A percentile compares a stretch with the other conserved stretches of the same genome.
Evolutionary conservation across 2,329 filamentous ascomycete species (phyloP).

Genomic region (Penicillium sp.): DNA sequence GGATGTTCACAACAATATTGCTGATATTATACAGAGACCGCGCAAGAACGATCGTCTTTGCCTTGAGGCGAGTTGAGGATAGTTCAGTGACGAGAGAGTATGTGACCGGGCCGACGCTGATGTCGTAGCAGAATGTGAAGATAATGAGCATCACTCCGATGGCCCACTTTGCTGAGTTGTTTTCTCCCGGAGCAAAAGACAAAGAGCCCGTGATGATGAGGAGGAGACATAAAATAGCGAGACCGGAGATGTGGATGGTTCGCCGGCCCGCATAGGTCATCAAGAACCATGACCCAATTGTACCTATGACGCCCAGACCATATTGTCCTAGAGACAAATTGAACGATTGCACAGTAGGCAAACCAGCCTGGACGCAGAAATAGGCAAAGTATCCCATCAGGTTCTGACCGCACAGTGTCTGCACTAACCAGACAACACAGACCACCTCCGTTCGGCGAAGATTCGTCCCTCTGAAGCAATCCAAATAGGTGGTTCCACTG

Average conservation of each 20-base stretch:
- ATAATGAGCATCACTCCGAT: conserved; percentile 47
- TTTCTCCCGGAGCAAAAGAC: conserved; percentile 25
- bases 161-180: conserved; percentile 34
- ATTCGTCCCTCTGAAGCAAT: conserved; percentile 79
- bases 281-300: conserved; percentile 50
- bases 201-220: conserved; percentile 30
- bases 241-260: conserved; percentile 36
- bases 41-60: conserved; percentile 54
- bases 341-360: conserved; percentile 12
- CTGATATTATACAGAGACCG: conserved; percentile 49
- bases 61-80: conserved; percentile 51
- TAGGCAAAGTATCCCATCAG: conserved; percentile 60
- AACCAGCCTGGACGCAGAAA: conserved; percentile 49
- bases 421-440: conserved; percentile 58
- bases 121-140: conserved; percentile 51
- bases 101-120: conserved; percentile 52
- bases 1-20: conserved; percentile 44
- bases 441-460: conserved; percentile 69
- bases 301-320: conserved; percentile 56
- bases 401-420: conserved; percentile 58
- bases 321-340: conserved; percentile 25
- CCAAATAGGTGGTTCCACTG: conserved; percentile 65
- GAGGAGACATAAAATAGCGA: conserved; percentile 26
- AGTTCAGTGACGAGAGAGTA: conserved; percentile 53
- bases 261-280: conserved; percentile 41